A percentile compares a stretch with the other conserved stretches of the same genome.
Evolutionary conservation across 805 yeast species (phyloP).

Genomic region (Schwanniomyces polymorphus): DNA sequence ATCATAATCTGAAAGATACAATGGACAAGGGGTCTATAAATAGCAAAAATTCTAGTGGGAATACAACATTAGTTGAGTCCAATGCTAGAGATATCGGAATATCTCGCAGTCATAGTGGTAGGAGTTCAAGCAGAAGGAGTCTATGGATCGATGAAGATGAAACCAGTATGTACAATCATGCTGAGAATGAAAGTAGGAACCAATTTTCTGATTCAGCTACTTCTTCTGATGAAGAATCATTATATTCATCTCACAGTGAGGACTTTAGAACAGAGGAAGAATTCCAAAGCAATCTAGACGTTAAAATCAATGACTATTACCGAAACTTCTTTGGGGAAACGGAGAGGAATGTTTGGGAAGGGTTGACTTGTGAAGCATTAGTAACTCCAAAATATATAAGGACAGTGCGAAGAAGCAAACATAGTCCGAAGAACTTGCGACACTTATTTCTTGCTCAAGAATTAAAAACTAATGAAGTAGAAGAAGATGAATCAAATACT

Average conservation of each 20-base stretch:
- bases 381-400: conserved; percentile 57
- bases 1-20: neutral
- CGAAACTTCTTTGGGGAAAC: conserved; percentile 5
- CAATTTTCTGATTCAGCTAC: neutral
- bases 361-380: conserved; percentile 36
- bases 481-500: conserved; percentile 1
- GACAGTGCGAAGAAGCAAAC: conserved; percentile 45
- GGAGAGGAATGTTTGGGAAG: conserved; percentile 22
- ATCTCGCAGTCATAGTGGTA: neutral
- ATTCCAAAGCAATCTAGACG: neutral
- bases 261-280: conserved; percentile 3
- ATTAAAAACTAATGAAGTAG: conserved; percentile 27
- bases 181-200: conserved; percentile 15
- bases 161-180: conserved; percentile 22
- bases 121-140: neutral
- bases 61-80: neutral
- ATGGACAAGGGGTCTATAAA: neutral
- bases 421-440: conserved; percentile 46
- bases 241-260: neutral
- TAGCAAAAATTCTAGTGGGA: neutral
- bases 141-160: conserved; percentile 21
- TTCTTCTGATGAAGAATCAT: conserved; percentile 1
- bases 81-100: neutral
- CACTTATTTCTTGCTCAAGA: conserved; percentile 70
- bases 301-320: conserved; percentile 3